Evolutionary conservation across 257 asterid genomes (phyloP), one percentile per base, ranked within the genome.

Genomic region (Ocimum tenuiflorum): DNA sequence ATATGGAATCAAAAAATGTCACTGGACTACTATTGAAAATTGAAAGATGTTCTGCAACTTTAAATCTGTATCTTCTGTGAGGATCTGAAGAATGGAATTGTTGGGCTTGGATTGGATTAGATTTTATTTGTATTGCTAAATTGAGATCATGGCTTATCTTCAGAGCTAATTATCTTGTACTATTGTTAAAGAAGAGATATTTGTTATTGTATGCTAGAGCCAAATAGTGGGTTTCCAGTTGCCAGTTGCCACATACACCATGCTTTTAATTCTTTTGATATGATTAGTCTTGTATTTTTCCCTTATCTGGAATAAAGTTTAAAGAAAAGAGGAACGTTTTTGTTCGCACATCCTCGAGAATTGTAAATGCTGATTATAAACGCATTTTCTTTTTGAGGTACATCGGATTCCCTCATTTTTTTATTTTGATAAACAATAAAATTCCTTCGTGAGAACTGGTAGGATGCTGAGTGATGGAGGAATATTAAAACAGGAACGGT

Each of bases 41-140:
- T 18, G n/a, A n/a, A n/a, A n/a, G n/a, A n/a, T n/a, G n/a, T 45
- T 45, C 18, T 45, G 19, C 50, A n/a, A 3, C 9, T 2, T 14
- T 18, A n/a, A n/a, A 45, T 8, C 50, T n/a, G 5, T 7, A 14
- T n/a, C 2, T 45, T 18, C n/a, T n/a, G 20, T 45, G 88, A 68
- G 73, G 89, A 31, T 83, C 80, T 91, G 6, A 88, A 84, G 76
- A 86, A 49, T 81, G 95, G 71, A 88, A 85, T 8, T 94, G 92
- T 33, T 73, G 88, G 83, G 94, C 96, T 2, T 45, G 64, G 33
- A 33, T 60, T 65, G 55, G 19, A 51, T 23, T 29, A 63, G 62
- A 15, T 0, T 54, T 14, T 19, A 48, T 49, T 27, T 67, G 10
- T 24, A 66, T 61, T 69, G 27, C 58, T 64, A 8, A 8, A 4